Conservation (phyloP, 768 basidiomycete genomes). For the Tricholoma bakamatsutake region DNA sequence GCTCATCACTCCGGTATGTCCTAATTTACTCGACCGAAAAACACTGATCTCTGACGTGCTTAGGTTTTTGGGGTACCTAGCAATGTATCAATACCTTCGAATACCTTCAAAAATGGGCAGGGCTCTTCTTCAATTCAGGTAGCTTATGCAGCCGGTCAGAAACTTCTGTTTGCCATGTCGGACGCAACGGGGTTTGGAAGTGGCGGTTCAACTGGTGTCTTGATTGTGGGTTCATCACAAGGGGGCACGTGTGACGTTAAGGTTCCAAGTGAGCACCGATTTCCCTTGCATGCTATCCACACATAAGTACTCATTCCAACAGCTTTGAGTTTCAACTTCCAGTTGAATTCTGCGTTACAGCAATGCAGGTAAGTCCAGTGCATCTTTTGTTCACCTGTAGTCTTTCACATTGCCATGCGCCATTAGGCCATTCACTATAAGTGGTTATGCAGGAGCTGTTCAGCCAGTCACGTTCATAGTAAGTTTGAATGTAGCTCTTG, state of each 20-base stretch:
- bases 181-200: conserved; percentile 65
- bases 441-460: conserved; percentile 35
- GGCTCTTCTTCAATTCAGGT: conserved; percentile 49
- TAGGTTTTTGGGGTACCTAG: conserved; percentile 50
- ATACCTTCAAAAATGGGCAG: conserved; percentile 47
- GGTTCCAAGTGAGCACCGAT: conserved; percentile 28
- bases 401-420: background rate
- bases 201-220: conserved; percentile 49
- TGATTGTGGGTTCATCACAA: conserved; percentile 42
- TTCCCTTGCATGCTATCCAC: background rate
- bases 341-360: conserved; percentile 44
- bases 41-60: no score
- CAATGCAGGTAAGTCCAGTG: conserved; percentile 51
- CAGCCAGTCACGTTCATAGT: conserved; percentile 55
- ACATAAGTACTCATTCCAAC: background rate
- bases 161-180: conserved; percentile 60
- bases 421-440: conserved; percentile 42
- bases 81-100: conserved; percentile 48
- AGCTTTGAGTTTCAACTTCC: conserved; percentile 41
- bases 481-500: conserved; percentile 11
- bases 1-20: conserved; percentile 47
- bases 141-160: conserved; percentile 29
- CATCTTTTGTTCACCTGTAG: conserved; percentile 2
- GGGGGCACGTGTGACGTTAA: conserved; percentile 48
- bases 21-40: background rate